Base-by-base conservation (phyloP, 257 asterid genomes). In the Solanum virginianum region DNA sequence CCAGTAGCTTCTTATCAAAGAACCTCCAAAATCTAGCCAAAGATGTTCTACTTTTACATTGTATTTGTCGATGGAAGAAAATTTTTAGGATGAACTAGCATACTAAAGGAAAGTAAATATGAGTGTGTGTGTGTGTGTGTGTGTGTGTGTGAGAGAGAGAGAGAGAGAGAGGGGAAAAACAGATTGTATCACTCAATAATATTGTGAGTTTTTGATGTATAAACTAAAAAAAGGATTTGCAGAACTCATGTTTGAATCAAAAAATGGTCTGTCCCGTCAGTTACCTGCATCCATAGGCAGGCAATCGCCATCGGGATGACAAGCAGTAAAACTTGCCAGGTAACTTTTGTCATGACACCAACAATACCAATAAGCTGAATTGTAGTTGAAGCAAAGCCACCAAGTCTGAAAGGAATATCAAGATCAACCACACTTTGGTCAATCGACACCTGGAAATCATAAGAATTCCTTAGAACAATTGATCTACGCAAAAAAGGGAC, bases 281-380 rank as follows among this genome's bases (percentile, higher is more conserved):
- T 82, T 88, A 95, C 99, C 97, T 97, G 99, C 99, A 97, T 97
- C 99, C 99, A 97, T 89, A 97, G 88, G 95, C 99, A 97, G 87
- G 98, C 95, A 89, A 94, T 89, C 43, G 99, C 99, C 99, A 97
- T 97, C 45, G 99, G 99, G 88, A 97, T 84, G 77, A 97, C 93
- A 17, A 97, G 98, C 71, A 97, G 98, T 94, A 95, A 89, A 87
- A 97, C 85, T 89, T 97, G 99, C 99, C 99, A 97, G 84, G 99
- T 94, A 72, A 97, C 99, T 87, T 89, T 92, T 32, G 98, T 95
- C 99, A 97, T 97, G 77, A 97, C 99, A 80, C 94, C 98, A 82
- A 95, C 97, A 80, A 97, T 97, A 82, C 99, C 99, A 85, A 97
- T 85, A 85, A 97, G 97, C 88, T 97, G 99, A 88, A 97, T 97